These are phyloP conservation scores for Ilyonectria mors-panacis DNA, from an alignment of 2,329 filamentous ascomycete genomes.

Conservation along the genomic window DNA sequence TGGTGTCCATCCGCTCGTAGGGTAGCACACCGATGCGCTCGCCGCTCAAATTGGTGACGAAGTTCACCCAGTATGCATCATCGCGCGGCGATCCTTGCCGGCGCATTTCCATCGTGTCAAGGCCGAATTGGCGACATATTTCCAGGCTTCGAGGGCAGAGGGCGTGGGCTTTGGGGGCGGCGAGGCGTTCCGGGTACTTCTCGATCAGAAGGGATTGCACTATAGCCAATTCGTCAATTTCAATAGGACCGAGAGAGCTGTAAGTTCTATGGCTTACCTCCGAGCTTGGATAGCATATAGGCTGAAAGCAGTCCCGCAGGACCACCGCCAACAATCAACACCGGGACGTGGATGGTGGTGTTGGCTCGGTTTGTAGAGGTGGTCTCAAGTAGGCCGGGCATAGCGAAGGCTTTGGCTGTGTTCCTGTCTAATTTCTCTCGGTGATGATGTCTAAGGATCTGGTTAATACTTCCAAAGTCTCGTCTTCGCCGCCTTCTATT, in stretches of 20 bases:
- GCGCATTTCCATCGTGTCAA: conserved; percentile 21
- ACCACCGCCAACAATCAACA: conserved; percentile 23
- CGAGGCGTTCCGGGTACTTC: conserved; percentile 24
- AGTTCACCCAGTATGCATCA: conserved; percentile 29
- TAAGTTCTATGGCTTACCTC: conserved; percentile 3
- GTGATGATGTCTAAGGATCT: neutral
- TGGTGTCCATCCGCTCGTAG: conserved; percentile 25
- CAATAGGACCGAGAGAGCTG: too few relatives aligned
- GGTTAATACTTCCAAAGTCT: fast-evolving
- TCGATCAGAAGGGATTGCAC: conserved; percentile 27
- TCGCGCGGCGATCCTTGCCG: conserved; percentile 13
- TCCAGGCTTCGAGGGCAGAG: conserved; percentile 24
- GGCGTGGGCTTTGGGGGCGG: conserved; percentile 26
- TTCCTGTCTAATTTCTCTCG: neutral
- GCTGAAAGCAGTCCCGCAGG: conserved; percentile 24
- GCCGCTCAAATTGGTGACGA: conserved; percentile 23
- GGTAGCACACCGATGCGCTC: conserved; percentile 26
- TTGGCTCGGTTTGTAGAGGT: neutral
- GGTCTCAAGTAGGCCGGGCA: conserved; percentile 13
- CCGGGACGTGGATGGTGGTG: conserved; percentile 10
- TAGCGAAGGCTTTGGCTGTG: neutral
- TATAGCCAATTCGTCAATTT: neutral
- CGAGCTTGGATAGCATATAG: conserved; percentile 27
- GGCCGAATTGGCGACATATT: conserved; percentile 28
- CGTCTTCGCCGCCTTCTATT: neutral